Evolutionary conservation across 2,329 filamentous ascomycete species (phyloP), one percentile per base, ranked within the genome.

Genomic region (Fusarium buxicola): DNA sequence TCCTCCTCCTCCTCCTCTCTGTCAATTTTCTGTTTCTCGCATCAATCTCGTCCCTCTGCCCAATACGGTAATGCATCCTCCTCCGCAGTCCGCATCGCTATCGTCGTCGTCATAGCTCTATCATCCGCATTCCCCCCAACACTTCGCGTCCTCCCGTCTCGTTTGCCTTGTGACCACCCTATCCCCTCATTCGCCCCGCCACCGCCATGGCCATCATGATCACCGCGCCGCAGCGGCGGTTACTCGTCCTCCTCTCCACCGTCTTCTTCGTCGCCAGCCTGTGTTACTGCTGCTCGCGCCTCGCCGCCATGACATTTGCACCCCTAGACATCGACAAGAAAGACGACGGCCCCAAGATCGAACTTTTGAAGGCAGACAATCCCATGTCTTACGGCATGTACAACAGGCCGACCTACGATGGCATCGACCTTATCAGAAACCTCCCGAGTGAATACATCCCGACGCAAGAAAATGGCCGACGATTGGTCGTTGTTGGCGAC

Each of bases 401-500:
- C 43, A 72, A 69, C 4, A 78, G 78, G 18, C 81, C 80, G 21
- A 65, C 63, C 8, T 72, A 81, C 63, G 70, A 74, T 30, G 68
- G 65, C 30, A 71, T 75, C 21, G 70, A 64, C 9, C 68, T 76
- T 43, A 60, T 75, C 31, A 71, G 69, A 28, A 59, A 62, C 13
- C 64, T 81, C 8, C 73, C 76, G 10, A 50, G 59, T 9, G 47
- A 71, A 34, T 50, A 72, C 40, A 57, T 78, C 15, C 72, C 75
- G 4, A 78, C 77, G 4, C 40, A 69, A 24, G 55, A 73, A 16
- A 77, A 79, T 32, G 69, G 78, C 18, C 86, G 84, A 50, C 82
- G 93, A 15, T 79, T 99, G 21, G 81, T 98, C 30, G 82, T 98
- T 59, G 82, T 98, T 30, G 94, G 95, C 51, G 95, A 99, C 77